Evolutionary conservation across 345 rosid genomes (phyloP).

Genomic region (Citrus sp.): DNA sequence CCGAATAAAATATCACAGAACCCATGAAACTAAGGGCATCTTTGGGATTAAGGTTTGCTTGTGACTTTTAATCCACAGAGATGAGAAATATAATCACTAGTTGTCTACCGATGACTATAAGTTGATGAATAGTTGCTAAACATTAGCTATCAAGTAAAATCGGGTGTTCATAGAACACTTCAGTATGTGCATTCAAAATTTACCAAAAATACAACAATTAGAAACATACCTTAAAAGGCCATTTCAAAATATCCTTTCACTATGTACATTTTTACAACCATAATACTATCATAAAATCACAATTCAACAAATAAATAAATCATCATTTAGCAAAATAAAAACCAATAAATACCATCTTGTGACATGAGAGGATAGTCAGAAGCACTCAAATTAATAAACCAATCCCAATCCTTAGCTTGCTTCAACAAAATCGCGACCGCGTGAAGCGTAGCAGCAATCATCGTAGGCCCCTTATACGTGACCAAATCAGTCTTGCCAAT

Average conservation of each 20-base stretch:
- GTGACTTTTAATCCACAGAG: too few relatives aligned
- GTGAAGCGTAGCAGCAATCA: conserved; percentile 73
- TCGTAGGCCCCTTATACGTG: conserved; percentile 78
- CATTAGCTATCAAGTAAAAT: background rate
- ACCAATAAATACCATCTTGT: conserved; percentile 62
- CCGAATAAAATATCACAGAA: too few relatives aligned
- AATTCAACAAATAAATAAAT: background rate
- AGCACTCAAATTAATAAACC: conserved; percentile 86
- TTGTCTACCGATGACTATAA: background rate
- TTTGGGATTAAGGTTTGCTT: too few relatives aligned
- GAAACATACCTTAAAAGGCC: background rate
- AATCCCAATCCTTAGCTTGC: conserved; percentile 78
- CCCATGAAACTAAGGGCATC: too few relatives aligned
- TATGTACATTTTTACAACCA: background rate
- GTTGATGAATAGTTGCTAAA: background rate
- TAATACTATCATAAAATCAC: background rate
- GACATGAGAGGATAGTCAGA: conserved; percentile 87
- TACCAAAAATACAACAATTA: background rate
- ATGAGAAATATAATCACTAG: background rate
- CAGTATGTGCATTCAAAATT: background rate
- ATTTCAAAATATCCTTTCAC: background rate
- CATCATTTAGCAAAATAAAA: background rate
- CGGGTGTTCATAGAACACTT: background rate
- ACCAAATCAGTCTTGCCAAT: conserved; percentile 78
- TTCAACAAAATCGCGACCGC: conserved; percentile 72